Evolutionary conservation across 164 flowering plant genomes (phyloP).

Genomic region (Liriodendron chinense): DNA sequence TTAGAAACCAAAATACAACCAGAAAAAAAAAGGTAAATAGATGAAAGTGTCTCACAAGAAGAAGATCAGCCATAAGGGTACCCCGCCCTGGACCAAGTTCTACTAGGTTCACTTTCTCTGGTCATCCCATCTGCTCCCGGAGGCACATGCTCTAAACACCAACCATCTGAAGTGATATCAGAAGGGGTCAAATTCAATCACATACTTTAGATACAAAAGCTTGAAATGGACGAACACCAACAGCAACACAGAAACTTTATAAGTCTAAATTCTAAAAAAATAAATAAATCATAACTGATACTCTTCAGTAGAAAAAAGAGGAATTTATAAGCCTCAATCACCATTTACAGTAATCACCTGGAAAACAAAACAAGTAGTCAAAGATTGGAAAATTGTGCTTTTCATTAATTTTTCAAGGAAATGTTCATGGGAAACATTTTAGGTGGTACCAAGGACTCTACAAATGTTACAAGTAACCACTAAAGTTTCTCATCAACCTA

Average conservation of each 20-base stretch:
- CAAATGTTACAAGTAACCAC: background rate
- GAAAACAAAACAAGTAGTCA: background rate
- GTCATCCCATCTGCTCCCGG: slow-evolving; percentile 99
- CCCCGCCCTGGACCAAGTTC: slow-evolving; percentile 99
- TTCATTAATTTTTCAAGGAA: background rate
- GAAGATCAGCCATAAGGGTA: slow-evolving; percentile 97
- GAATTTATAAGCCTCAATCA: background rate
- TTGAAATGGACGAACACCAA: background rate
- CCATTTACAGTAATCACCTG: background rate
- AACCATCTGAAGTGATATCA: slow-evolving; percentile 52
- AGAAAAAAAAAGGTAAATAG: background rate
- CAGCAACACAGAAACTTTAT: background rate
- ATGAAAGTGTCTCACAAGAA: slow-evolving; percentile 52
- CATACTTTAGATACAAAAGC: too few relatives aligned
- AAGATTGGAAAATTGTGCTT: background rate
- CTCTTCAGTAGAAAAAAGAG: background rate
- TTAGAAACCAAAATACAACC: background rate
- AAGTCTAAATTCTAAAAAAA: background rate
- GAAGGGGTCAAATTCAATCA: background rate
- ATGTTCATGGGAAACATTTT: background rate
- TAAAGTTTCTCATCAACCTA: background rate
- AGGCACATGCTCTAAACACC: slow-evolving; percentile 95
- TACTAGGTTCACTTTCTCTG: slow-evolving; percentile 64
- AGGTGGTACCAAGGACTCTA: too few relatives aligned
- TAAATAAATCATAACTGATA: background rate